Conservation (phyloP, 2,329 filamentous ascomycete species). For the Arthrocladium fulminans region DNA sequence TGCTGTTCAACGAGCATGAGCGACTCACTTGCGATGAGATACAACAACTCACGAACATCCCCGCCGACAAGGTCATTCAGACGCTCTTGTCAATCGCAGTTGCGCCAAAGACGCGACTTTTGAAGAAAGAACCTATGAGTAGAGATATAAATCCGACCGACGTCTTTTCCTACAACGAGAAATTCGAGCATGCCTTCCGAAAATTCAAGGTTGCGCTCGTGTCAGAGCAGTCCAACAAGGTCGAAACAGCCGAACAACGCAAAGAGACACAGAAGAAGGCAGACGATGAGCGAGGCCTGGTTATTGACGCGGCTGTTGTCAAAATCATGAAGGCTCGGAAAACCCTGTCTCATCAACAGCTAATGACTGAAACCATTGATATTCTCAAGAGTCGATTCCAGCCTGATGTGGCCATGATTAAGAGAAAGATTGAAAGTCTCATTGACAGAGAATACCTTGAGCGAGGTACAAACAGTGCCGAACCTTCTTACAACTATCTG, state of each 20-base stretch:
- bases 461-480: constrained; percentile 25
- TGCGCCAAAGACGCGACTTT: constrained; percentile 69
- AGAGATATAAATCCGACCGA: constrained; percentile 71
- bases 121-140: constrained; percentile 69
- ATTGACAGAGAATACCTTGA: constrained; percentile 48
- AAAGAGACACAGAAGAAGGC: constrained; percentile 43
- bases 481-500: constrained; percentile 26
- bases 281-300: constrained; percentile 40
- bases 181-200: constrained; percentile 72
- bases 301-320: constrained; percentile 45
- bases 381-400: constrained; percentile 42
- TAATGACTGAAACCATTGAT: constrained; percentile 43
- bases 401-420: constrained; percentile 46
- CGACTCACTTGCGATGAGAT: constrained; percentile 64
- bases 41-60: constrained; percentile 70
- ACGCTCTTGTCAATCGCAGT: constrained; percentile 75
- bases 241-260: constrained; percentile 62
- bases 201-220: constrained; percentile 79
- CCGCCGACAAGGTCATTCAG: constrained; percentile 61
- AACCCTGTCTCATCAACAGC: constrained; percentile 37
- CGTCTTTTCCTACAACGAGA: constrained; percentile 70
- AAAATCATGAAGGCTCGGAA: constrained; percentile 49
- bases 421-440: constrained; percentile 44
- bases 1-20: constrained; percentile 76
- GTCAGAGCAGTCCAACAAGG: constrained; percentile 64